Base-by-base conservation (phyloP, 306 rosid genomes). In the Astragalus membranaceus region DNA sequence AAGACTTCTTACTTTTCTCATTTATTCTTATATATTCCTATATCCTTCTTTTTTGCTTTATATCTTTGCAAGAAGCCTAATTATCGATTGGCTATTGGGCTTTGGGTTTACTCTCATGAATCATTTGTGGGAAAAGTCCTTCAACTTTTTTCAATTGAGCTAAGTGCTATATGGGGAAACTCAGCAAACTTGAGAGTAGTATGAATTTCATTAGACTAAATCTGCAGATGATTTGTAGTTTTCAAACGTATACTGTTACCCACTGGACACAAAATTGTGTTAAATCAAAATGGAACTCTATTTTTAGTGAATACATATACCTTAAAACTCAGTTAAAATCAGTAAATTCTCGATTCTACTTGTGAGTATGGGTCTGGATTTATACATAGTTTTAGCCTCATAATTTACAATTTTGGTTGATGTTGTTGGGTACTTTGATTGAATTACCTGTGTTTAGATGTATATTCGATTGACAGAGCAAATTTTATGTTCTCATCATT, bases 1-100 rank as follows among this genome's bases (percentile, higher is more conserved):
- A 79, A 79, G 97, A 43, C 11, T 13, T 70, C 52, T 59, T 35
- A 26, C 4, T 68, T 59, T 67, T 60, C 29, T 51, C 10, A 51
- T 72, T 55, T 35, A 26, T 39, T 39, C 43, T 72, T 51, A 42
- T 51, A 42, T 56, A 64, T 29, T 39, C 69, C 5, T 10, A 37
- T 72, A 9, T 6, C 67, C 30, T 69, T 42, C 17, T 70, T 36
- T 61, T 36, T 29, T 58, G 49, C 50, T 35, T 52, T 82, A 14
- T 16, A 57, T 35, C 52, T 63, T 55, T 74, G 17, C 44, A 33
- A 32, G 44, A 48, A 10, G 49, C 57, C 42, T 69, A 71, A 47
- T 23, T 73, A 43, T 52, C n/a, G 32, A 8, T 17, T 41, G 48
- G 29, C 62, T 26, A 47, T 59, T 17, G 54, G 48, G 29, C 62